Evolutionary conservation across 202 grass and related monocot species (phyloP), one percentile per base, ranked within the genome.

Genomic region (Setaria viridis): DNA sequence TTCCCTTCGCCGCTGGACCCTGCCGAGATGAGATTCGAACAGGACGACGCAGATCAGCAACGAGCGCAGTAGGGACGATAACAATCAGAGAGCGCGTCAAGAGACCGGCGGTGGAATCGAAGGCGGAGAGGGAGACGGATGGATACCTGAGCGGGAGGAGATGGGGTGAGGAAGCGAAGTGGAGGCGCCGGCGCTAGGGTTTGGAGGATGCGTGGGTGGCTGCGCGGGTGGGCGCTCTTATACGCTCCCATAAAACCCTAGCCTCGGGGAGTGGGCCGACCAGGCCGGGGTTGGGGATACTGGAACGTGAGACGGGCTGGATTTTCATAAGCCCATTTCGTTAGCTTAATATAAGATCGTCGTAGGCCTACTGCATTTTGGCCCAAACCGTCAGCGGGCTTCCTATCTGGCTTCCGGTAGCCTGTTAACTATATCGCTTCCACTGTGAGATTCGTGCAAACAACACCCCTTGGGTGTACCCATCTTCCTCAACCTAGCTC

Each of bases 171-270:
- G 67, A 6, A 80, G 56, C 51, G 59, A 47, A 72, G 72, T 67
- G 90, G 86, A 64, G 78, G 90, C 82, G 90, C 89, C 82, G 86
- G 82, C 86, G 56, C 50, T 46, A 82, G 86, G 72, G 82, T 82
- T 73, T 55, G 64, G 78, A 91, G 72, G 77, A 82, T 57, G 15
- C 20, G 39, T 0, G n/a, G 11, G 17, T 5, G 34, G 32, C 3
- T 12, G 48, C 6, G 11, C 9, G n/a, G 15, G 62, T 13, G 4
- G 8, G 19, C 4, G 57, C 16, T 66, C 56, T 91, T 88, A 82
- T 82, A 60, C 12, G n/a, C 54, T 9, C 39, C 54, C 11, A 78
- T 86, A 91, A 82, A 91, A 78, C 85, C 85, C 89, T 91, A 85
- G 49, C 15, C 37, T 39, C 70, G 2, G 2, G 2, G 30, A 34